Evolutionary conservation across 495 filamentous ascomycete species (phyloP), one percentile per base, ranked within the genome.

Genomic region (Talaromyces trachyspermus): DNA sequence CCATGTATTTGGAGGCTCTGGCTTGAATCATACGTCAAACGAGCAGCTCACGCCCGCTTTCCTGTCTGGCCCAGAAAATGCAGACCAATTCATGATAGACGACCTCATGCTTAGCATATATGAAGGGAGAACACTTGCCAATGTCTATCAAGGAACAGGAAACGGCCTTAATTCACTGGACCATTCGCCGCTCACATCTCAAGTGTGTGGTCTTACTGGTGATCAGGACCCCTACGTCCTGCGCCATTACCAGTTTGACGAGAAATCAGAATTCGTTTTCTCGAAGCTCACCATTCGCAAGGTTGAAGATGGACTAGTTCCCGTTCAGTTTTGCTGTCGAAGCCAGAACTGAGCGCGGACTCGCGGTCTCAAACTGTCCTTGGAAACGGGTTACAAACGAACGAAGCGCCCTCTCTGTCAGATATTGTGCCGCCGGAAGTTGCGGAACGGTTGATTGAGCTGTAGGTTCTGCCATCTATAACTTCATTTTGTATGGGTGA

Each of bases 261-360:
- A 24, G 5, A 24, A 42, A 7, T 26, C 22, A 11, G 39, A 42
- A n/a, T 25, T 42, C 26, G 20, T 26, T 8, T 42, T 42, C 14
- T 42, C 39, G 39, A 42, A 42, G 9, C 39, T 42, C 20, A 23
- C 39, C 20, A 42, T 42, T 42, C 39, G 39, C 12, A 42, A n/a
- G 9, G 39, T 42, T 14, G 39, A 26, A 7, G 23, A 42, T 15
- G 39, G 39, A 2, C 23, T 14, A 18, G n/a, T 42, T 1, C 39
- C 39, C 5, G 23, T 42, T 7, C 39, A 42, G 12, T 42, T 42
- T 42, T 42, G 14, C 19, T 42, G 22, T 42, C 39, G 11, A 42
- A 42, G 10, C 12, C 20, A 26, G 39, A 42, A 4, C 39, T 42
- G 12, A 42, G 39, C 19, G 20, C 23, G 12, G 39, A 42, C 19